Conservation (phyloP, 495 filamentous ascomycete genomes). For the Aspergillus conjunctus region DNA sequence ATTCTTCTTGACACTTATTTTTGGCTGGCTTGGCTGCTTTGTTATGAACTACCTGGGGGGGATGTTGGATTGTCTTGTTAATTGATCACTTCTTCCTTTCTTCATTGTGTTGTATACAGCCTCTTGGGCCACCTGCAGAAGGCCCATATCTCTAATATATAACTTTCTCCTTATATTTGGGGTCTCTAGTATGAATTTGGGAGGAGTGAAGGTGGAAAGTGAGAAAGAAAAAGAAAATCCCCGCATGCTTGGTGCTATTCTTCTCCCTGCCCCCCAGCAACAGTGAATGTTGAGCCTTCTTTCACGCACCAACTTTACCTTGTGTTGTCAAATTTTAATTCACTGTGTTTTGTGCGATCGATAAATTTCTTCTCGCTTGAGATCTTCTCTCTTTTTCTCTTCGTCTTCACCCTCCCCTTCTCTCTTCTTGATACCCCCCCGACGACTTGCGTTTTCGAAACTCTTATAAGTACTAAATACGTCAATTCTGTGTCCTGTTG, state of each 20-base stretch:
- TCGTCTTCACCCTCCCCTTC: conserved; percentile 3
- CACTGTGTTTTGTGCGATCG: conserved; percentile 9
- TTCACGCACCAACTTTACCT: conserved; percentile 13
- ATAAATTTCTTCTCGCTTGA: conserved; percentile 12
- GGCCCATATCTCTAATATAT: conserved; percentile 14
- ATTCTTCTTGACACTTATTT: conserved; percentile 14
- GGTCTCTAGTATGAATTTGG: neutral
- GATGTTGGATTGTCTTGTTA: conserved; percentile 12
- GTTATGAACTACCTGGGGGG: conserved; percentile 11
- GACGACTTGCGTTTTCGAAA: neutral
- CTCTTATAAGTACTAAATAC: conserved; percentile 2
- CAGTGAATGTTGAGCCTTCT: conserved; percentile 26
- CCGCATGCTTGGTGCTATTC: conserved; percentile 14
- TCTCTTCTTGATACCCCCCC: conserved; percentile 12
- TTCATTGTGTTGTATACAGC: conserved; percentile 11
- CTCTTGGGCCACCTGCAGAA: conserved; percentile 10
- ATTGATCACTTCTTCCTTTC: conserved; percentile 17
- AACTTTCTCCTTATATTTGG: neutral
- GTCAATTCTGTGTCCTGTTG: neutral
- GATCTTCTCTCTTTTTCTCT: conserved; percentile 19
- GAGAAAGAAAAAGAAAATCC: conserved; percentile 10
- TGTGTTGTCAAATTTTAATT: conserved; percentile 18
- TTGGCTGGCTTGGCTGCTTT: conserved; percentile 14
- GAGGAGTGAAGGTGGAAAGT: neutral
- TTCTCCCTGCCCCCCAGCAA: conserved; percentile 11